phyloP scores from a whole-genome alignment of 78 protist genomes.

The slime mould (Dictyostelium discoideum) region dicty_2.7 NC_007090.3:3317501-3318000 shows the following conservation, averaged over 20 bases:
- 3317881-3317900: conserved; percentile 11
- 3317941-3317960: conserved; percentile 17
- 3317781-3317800: conserved; percentile 15
- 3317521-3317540: conserved; percentile 18
- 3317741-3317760: conserved; percentile 10
- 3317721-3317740: conserved; percentile 42
- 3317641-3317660: background rate
- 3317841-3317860: conserved; percentile 11
- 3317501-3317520: background rate
- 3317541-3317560: conserved; percentile 64
- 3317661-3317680: conserved; percentile 18
- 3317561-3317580: conserved; percentile 25
- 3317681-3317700: conserved; percentile 31
- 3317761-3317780: background rate
- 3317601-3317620: background rate
- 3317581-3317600: background rate
- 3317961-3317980: conserved; percentile 9
- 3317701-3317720: conserved; percentile 33
- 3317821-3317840: conserved; percentile 42
- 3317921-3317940: background rate
- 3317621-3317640: background rate
- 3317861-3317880: conserved; percentile 50
- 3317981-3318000: background rate
- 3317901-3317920: background rate
- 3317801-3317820: conserved; percentile 7